These are phyloP conservation scores for Acacia acuminata DNA, from an alignment of 306 rosid genomes.

Conservation along the genomic window DNA sequence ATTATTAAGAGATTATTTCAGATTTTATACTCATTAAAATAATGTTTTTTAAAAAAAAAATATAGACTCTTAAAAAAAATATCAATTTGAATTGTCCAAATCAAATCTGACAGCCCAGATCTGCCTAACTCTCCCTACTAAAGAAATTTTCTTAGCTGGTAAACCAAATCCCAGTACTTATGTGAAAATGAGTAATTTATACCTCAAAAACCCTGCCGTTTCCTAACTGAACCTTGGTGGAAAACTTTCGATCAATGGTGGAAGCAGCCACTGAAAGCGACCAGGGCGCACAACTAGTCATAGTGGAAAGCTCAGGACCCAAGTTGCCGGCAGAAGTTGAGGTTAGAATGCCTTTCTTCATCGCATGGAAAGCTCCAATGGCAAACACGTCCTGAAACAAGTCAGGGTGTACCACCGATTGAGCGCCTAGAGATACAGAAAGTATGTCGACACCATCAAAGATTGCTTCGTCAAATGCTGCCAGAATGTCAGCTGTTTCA, in stretches of 20 bases:
- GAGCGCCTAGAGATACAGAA: constrained; percentile 36
- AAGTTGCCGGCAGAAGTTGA: not conserved
- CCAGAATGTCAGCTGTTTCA: constrained; percentile 14
- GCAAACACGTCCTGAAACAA: not conserved
- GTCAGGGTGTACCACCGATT: not conserved
- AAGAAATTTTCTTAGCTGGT: too few relatives aligned
- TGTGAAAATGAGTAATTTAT: too few relatives aligned
- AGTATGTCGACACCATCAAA: constrained; percentile 56
- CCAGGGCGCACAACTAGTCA: not conserved
- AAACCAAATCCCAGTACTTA: too few relatives aligned
- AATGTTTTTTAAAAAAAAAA: too few relatives aligned
- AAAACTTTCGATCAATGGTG: not conserved
- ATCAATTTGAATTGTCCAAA: too few relatives aligned
- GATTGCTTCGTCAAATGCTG: constrained; percentile 47
- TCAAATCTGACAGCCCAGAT: too few relatives aligned
- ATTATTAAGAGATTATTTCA: too few relatives aligned
- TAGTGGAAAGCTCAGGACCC: not conserved
- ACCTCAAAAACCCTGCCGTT: not conserved
- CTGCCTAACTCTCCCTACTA: too few relatives aligned
- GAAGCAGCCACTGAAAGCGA: not conserved
- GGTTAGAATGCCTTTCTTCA: not conserved
- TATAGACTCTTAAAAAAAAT: too few relatives aligned
- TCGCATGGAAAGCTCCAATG: not conserved
- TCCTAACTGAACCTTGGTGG: not conserved
- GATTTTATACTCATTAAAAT: too few relatives aligned